Evolutionary conservation across 2,329 filamentous ascomycete genomes (phyloP), one percentile per base, ranked within the genome.

Genomic region (Microsporum ferrugineum): DNA sequence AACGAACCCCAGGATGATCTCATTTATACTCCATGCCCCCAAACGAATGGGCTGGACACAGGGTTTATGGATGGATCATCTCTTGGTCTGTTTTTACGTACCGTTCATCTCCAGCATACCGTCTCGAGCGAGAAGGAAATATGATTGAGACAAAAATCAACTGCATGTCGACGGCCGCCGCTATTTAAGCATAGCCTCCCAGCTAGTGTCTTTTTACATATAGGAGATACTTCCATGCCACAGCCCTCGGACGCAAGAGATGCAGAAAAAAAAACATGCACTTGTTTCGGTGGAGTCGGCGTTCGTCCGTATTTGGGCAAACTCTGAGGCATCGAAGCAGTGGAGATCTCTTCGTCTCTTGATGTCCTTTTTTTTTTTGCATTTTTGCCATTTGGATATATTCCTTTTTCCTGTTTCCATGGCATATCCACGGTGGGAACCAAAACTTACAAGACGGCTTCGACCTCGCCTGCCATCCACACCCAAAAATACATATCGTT

Each of bases 221-320:
- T 3, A 31, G 45, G 31, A 8, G 31, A n/a, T 47, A 7, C 17
- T 2, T 29, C 23, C 5, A 2, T 7, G 8, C 10, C 12, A 27
- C 23, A 12, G 45, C 10, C 23, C 45, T 49, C 27, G 45, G 45
- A 31, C 45, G 45, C 23, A 49, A 29, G 45, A 49, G 12, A 49
- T 49, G 29, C 49, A 8, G 47, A 53, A 34, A 51, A 14, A 12
- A 31, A 5, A 23, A 14, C 10, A 36, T 17, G 3, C 4, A 1
- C 31, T 53, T 36, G 49, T 36, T 55, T 34, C 49, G 49, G 33
- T 55, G 49, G 49, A 55, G 49, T 55, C 49, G 49, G 49, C 33
- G 49, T 55, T 55, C 29, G 33, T 55, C 49, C 49, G 49, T 34
- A 55, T 55, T 36, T 29, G 33, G 29, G 49, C 49, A 36, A 55